Conservation (phyloP, 768 basidiomycete genomes). For the Tylopilus rubrobrunneus region DNA sequence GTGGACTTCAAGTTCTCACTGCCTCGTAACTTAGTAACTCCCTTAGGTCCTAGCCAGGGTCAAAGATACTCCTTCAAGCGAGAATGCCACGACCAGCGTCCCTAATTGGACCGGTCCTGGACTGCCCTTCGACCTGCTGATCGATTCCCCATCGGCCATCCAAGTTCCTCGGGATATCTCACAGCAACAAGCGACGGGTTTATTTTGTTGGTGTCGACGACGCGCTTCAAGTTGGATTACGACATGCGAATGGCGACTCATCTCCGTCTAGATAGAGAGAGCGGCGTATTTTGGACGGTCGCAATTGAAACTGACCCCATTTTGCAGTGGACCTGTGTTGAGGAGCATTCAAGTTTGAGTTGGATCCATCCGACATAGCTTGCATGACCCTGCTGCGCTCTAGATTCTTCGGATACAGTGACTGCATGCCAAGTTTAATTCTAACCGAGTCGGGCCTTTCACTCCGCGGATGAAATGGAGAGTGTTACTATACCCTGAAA, state of each 20-base stretch:
- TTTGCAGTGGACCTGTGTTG: background rate
- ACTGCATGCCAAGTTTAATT: background rate
- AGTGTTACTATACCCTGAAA: background rate
- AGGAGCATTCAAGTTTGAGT: background rate
- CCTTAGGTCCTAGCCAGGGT: background rate
- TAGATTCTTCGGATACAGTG: background rate
- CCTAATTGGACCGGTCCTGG: background rate
- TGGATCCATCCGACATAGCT: background rate
- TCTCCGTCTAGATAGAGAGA: background rate
- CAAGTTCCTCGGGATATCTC: background rate
- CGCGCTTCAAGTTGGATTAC: background rate
- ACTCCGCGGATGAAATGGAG: constrained; percentile 17
- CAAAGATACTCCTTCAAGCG: background rate
- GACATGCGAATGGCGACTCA: background rate
- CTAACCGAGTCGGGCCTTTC: background rate
- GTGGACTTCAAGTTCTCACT: background rate
- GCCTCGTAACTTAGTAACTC: background rate
- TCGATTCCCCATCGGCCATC: background rate
- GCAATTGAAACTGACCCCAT: background rate
- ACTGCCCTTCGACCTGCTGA: background rate
- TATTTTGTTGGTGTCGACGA: background rate
- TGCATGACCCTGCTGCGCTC: background rate
- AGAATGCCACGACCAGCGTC: background rate
- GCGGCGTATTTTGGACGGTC: background rate
- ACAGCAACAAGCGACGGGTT: background rate